Base-by-base conservation (phyloP, 2,329 filamentous ascomycete genomes). In the Diaporthe ampelina region DNA sequence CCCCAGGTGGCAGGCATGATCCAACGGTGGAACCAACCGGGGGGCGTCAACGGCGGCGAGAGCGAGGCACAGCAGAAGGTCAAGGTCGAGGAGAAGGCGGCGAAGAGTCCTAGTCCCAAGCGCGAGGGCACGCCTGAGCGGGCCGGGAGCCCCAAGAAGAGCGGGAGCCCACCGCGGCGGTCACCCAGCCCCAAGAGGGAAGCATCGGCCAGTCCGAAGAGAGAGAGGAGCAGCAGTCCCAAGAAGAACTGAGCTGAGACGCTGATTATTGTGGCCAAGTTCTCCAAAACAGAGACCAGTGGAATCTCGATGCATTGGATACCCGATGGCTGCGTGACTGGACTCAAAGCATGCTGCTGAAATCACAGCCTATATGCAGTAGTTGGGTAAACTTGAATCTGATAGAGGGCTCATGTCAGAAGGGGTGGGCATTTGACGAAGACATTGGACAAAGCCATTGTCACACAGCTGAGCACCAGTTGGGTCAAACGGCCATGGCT, bases 1-100 rank as follows among this genome's bases (percentile, higher is more conserved):
- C 94, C 94, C 0, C 90, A 95, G 81, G 88, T 98, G 0, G 82
- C 89, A 78, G 81, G 82, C 21, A 87, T 92, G 80, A 82, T 95
- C 72, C 70, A 76, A 10, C 73, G 80, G 52, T 84, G 82, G 81
- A 79, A 77, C 50, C 76, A 76, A 50, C 74, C 74, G 4, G 72
- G 74, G 15, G 74, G 74, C 26, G 56, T 76, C 72, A 76, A 70
- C 29, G 76, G 79, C 43, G 73, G 75, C 37, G 74, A 77, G 71
- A 72, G 74, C 48, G 75, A 73, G 56, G 76, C 75, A 58, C 69
- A 72, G 52, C 69, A 77, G 74, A 58, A 74, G 29, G 73, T 69
- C 21, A 58, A 73, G n/a, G 58, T 61, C 29, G 54, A 76, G 70
- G 59, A 74, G 19, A 56, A 70, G 57, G 73, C 52, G 40, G 71